Base-by-base conservation (phyloP, 495 filamentous ascomycete species). In the Aspergillus asperescens region DNA sequence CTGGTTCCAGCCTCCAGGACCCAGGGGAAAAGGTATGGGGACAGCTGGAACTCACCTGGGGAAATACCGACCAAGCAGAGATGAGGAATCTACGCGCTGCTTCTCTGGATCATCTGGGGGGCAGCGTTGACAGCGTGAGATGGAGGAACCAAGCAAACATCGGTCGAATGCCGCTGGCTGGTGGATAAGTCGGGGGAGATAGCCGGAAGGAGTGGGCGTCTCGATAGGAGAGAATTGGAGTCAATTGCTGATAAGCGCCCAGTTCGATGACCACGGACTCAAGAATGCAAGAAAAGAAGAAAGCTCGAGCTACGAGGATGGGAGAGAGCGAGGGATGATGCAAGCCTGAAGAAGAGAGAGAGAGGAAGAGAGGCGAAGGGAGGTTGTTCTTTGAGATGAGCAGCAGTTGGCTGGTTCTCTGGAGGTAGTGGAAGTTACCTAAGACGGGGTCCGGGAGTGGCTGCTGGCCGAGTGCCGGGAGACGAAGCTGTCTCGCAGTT, bases 121-220 rank as follows among this genome's bases (percentile, higher is more conserved):
- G 39, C 20, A 8, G 28, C 28, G 44, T 45, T 28, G 24, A 34
- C 13, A 39, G 42, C 7, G 10, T 54, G 34, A 40, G 49, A 54
- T 44, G 34, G 58, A 57, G 32, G 44, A 53, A 27, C 31, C 29
- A 29, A 37, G 27, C 55, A 45, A 23, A 42, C 46, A 39, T 41
- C 18, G 22, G 47, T 27, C 35, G 18, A 39, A 31, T 24, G 45
- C 47, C 34, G 34, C 39, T 23, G 44, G 34, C 39, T 23, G 44
- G 31, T 41, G 48, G 61, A 59, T 62, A 56, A 59, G 58, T 65
- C 46, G 32, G 46, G n/a, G 62, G 64, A 70, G 65, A 69, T 69
- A 72, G 61, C 67, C 67, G 69, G 68, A 22, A 48, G 41, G 49
- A 43, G n/a, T n/a, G 41, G 48, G 50, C 43, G 59, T 59, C 54